Conservation (phyloP, 495 filamentous ascomycete genomes). For the Podospora bellae-mahoneyi region DNA sequence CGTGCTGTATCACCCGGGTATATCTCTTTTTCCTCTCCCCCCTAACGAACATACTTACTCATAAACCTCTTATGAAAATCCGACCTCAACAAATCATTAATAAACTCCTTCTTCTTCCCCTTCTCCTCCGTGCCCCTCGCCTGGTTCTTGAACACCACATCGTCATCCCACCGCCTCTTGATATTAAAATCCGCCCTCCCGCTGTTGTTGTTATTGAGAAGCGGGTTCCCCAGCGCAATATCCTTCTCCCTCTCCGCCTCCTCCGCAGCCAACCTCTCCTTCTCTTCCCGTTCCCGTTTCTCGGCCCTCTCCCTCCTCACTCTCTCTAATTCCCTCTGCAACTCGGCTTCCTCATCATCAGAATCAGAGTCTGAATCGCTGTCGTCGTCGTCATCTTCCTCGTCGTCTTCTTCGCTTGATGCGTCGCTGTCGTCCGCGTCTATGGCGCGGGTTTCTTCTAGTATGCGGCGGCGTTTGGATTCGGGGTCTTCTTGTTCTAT, state of each 20-base stretch:
- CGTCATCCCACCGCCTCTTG: conserved; percentile 92
- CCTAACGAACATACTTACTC: conserved; percentile 59
- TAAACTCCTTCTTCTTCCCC: conserved; percentile 87
- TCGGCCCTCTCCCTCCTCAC: conserved; percentile 88
- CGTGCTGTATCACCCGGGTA: background rate
- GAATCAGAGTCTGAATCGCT: conserved; percentile 53
- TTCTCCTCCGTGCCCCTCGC: conserved; percentile 91
- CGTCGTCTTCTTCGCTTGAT: conserved; percentile 70
- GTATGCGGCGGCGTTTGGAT: conserved; percentile 77
- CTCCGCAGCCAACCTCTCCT: conserved; percentile 70
- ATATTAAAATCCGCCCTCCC: conserved; percentile 59
- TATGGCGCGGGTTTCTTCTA: conserved; percentile 85
- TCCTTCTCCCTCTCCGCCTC: conserved; percentile 79
- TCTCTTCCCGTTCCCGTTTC: conserved; percentile 81
- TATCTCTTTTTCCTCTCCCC: conserved; percentile 9
- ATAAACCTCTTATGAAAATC: conserved; percentile 99
- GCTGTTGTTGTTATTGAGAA: conserved; percentile 50
- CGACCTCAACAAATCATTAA: conserved; percentile 91
- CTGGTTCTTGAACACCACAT: conserved; percentile 99
- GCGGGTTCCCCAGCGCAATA: conserved; percentile 87
- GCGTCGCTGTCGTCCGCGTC: conserved; percentile 80
- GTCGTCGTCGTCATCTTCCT: conserved; percentile 53
- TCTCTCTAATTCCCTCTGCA: conserved; percentile 90
- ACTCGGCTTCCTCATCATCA: conserved; percentile 85
- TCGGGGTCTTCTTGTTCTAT: conserved; percentile 66